Conservation (phyloP, 768 basidiomycete genomes). For the Rhizopogon vinicolor region DNA sequence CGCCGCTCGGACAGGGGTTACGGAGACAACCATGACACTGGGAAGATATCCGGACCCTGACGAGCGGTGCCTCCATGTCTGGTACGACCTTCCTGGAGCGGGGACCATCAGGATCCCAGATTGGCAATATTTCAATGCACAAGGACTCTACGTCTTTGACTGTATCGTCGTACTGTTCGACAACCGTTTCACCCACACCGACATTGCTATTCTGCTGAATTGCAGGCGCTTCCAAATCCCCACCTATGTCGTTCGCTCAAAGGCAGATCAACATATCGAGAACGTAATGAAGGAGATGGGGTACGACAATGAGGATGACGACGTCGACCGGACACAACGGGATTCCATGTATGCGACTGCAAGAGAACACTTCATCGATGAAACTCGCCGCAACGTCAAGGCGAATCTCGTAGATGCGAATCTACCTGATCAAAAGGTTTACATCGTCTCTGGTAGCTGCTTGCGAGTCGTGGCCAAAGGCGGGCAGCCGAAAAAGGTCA, state of each 20-base stretch:
- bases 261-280: constrained; percentile 13
- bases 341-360: constrained; percentile 16
- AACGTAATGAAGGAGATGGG: not conserved
- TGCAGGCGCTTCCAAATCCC: constrained; percentile 30
- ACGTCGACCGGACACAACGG: not conserved
- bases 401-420: constrained; percentile 17
- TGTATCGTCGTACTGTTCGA: constrained; percentile 30
- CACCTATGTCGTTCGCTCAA: constrained; percentile 25
- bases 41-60: constrained; percentile 25
- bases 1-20: constrained; percentile 28
- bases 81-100: constrained; percentile 36
- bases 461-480: constrained; percentile 21
- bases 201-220: constrained; percentile 29
- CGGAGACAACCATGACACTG: constrained; percentile 28
- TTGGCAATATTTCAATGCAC: constrained; percentile 35
- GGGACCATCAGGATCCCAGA: constrained; percentile 30
- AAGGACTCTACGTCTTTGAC: constrained; percentile 34
- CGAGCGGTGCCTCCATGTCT: constrained; percentile 19
- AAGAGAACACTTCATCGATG: constrained; percentile 19
- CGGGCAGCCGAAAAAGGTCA: constrained; percentile 16
- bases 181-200: constrained; percentile 31
- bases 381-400: constrained; percentile 21
- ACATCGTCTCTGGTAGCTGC: constrained; percentile 19
- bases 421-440: constrained; percentile 24
- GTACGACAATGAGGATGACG: not conserved